phyloP scores from a whole-genome alignment of 345 rosid species.

The Turnera subulata region DNA sequence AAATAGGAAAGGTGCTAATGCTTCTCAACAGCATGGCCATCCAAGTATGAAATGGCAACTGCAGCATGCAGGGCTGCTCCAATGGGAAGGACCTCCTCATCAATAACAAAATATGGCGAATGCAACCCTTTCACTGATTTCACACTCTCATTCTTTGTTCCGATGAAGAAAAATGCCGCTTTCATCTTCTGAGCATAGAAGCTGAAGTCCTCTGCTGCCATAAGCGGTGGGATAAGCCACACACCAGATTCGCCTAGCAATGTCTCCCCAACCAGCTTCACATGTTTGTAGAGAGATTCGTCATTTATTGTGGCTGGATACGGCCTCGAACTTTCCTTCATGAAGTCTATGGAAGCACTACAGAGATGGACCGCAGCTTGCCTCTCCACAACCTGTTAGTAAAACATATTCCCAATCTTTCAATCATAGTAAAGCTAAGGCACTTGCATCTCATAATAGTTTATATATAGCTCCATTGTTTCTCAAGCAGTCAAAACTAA shows the following conservation, averaged over 20 bases:
- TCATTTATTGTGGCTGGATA: slow-evolving; percentile 49
- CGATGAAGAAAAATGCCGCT: slow-evolving; percentile 41
- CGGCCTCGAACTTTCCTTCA: slow-evolving; percentile 36
- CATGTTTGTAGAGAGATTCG: slow-evolving; percentile 40
- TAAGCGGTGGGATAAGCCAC: slow-evolving; percentile 16
- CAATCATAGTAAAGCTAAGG: background rate
- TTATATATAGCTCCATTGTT: slow-evolving; percentile 36
- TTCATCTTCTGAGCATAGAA: slow-evolving; percentile 44
- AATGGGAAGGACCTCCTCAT: slow-evolving; percentile 50
- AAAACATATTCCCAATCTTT: background rate
- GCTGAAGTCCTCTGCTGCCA: slow-evolving; percentile 70
- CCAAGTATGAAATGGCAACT: slow-evolving; percentile 46
- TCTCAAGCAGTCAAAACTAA: slow-evolving; percentile 36
- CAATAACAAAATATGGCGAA: slow-evolving; percentile 37
- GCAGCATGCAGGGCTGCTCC: slow-evolving; percentile 63
- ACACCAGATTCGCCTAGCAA: slow-evolving; percentile 47
- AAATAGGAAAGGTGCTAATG: background rate
- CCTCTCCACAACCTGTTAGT: slow-evolving; percentile 34
- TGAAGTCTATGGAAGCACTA: slow-evolving; percentile 40
- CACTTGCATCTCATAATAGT: background rate
- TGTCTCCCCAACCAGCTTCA: slow-evolving; percentile 33
- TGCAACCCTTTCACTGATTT: slow-evolving; percentile 19
- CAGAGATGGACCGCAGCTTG: slow-evolving; percentile 51
- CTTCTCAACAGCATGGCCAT: slow-evolving; percentile 8
- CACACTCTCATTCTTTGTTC: slow-evolving; percentile 22